Evolutionary conservation across 192 early-diverging fungal genomes (phyloP), one percentile per base, ranked within the genome.

Genomic region (Funneliformis geosporum): DNA sequence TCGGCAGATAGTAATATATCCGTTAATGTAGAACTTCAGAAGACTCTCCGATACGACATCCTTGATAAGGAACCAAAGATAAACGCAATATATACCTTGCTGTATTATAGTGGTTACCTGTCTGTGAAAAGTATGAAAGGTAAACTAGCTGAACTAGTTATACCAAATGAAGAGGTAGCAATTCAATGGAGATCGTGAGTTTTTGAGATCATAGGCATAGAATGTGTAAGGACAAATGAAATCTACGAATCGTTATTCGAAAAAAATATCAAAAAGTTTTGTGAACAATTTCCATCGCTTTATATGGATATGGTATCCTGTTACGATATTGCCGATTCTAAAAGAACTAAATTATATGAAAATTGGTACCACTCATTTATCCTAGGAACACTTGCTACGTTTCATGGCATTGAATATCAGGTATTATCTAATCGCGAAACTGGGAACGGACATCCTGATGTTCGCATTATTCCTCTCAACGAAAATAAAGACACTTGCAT

Each of bases 81-180:
- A 11, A 66, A 66, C 64, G 0, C 64, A 38, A 14, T 66, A 25
- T 66, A 14, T 66, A 66, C 27, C 12, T 66, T 66, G 27, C 27
- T 66, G 27, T 66, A 38, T 5, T 66, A 66, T 66, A 66, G 64
- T 66, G 64, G 64, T 38, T 66, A 66, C 33, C 27, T 66, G 64
- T 28, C 64, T 55, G 50, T 55, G 23, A 16, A 25, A 38, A 66
- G 12, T 3, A n/a, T n/a, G n/a, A n/a, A n/a, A n/a, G n/a, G n/a
- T n/a, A n/a, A n/a, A n/a, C n/a, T n/a, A n/a, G 33, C 27, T 33
- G 27, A 66, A 25, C 33, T 38, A 66, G 33, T 66, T 28, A 66
- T 66, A 2, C 64, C 64, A 66, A 66, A 66, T 38, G 27, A 14
- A 66, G 64, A 66, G 14, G 2, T 66, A 33, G 64, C 25, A 33